These are phyloP conservation scores for Hypocreales sp. DNA, from an alignment of 2,329 filamentous ascomycete genomes.

Conservation along the genomic window DNA sequence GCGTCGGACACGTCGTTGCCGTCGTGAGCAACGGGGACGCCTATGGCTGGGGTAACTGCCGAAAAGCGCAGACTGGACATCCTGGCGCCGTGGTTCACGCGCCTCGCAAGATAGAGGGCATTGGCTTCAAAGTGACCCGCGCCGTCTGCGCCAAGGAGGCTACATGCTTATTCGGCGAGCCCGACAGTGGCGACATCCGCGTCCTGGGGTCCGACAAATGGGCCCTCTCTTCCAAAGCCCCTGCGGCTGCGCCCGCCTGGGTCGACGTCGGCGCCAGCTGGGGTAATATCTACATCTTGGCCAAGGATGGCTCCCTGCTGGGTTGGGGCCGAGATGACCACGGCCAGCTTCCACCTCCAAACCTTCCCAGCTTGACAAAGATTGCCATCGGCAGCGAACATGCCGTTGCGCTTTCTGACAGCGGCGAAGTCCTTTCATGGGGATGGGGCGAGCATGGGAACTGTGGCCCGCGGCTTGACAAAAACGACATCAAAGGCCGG, in stretches of 20 bases:
- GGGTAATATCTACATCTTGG: slow-evolving; percentile 64
- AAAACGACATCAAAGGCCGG: slow-evolving; percentile 51
- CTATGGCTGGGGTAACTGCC: slow-evolving; percentile 78
- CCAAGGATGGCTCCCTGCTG: slow-evolving; percentile 39
- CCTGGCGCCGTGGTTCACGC: slow-evolving; percentile 34
- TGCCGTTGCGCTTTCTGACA: slow-evolving; percentile 52
- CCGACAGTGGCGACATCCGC: slow-evolving; percentile 39
- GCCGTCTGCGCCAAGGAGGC: slow-evolving; percentile 77
- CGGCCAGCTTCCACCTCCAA: slow-evolving; percentile 56
- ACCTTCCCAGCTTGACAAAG: slow-evolving; percentile 39
- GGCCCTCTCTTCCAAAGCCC: slow-evolving; percentile 42
- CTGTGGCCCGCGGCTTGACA: slow-evolving; percentile 55
- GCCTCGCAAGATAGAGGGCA: slow-evolving; percentile 44
- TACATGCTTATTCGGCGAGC: slow-evolving; percentile 51
- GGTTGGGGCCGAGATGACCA: slow-evolving; percentile 80
- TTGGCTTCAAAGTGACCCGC: slow-evolving; percentile 45
- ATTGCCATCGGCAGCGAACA: slow-evolving; percentile 89
- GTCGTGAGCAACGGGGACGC: slow-evolving; percentile 61
- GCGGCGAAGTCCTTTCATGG: slow-evolving; percentile 63
- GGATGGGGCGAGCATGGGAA: slow-evolving; percentile 98
- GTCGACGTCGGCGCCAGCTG: slow-evolving; percentile 62
- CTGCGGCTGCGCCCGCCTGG: slow-evolving; percentile 39
- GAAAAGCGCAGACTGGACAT: slow-evolving; percentile 69
- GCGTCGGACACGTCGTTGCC: slow-evolving; percentile 63
- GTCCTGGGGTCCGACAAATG: slow-evolving; percentile 68